These are phyloP conservation scores for Dothistroma pini DNA, from an alignment of 2,329 filamentous ascomycete genomes.

Conservation along the genomic window DNA sequence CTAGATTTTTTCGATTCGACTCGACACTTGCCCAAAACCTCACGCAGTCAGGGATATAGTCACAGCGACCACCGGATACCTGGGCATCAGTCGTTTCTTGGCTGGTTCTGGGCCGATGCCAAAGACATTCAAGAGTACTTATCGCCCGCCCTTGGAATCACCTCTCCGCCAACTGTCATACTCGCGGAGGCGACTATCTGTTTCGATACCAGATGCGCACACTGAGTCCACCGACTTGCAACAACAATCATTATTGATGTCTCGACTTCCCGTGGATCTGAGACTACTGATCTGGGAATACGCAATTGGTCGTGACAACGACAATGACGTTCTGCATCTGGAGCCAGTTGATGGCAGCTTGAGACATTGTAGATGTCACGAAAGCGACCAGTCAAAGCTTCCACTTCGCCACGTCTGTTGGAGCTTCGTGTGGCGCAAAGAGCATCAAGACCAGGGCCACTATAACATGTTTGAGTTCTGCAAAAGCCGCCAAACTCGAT, in stretches of 20 bases:
- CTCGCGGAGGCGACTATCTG: background rate
- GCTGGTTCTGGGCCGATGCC: background rate
- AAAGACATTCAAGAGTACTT: background rate
- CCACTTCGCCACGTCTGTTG: constrained; percentile 1
- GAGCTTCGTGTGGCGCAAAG: background rate
- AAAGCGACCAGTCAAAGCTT: background rate
- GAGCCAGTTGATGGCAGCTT: background rate
- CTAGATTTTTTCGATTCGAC: too few species aligned
- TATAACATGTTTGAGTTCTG: background rate
- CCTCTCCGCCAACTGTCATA: background rate
- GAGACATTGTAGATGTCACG: constrained; percentile 1
- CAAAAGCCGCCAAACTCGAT: background rate
- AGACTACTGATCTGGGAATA: constrained; percentile 5
- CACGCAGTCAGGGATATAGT: background rate
- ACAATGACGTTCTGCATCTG: constrained; percentile 2
- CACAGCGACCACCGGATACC: background rate
- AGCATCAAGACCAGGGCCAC: background rate
- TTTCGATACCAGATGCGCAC: background rate
- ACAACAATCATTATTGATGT: background rate
- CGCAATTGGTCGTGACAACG: background rate
- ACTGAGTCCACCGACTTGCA: background rate
- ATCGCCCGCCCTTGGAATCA: background rate
- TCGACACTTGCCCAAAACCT: too few species aligned
- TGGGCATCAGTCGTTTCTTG: background rate
- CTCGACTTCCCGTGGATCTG: constrained; percentile 3